Percentiles rank a stretch among this genome's conserved stretches.
Conservation (phyloP, 2,329 filamentous ascomycete genomes). For the Colletotrichum echinochloae region DNA sequence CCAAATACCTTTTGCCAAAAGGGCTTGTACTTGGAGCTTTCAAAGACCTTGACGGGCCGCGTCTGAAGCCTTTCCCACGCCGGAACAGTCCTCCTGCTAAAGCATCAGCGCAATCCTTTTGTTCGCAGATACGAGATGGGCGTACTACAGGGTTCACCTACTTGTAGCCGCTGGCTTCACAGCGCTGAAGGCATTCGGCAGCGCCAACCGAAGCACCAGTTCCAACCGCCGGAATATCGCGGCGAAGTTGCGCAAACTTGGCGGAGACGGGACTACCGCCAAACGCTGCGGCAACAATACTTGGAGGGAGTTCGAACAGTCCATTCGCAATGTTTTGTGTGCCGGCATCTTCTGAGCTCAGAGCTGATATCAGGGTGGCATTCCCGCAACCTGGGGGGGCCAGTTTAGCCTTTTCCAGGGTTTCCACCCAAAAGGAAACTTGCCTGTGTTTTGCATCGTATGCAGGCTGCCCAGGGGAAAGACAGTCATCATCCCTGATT, state of each 20-base stretch:
- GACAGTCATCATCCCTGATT: slow-evolving; percentile 60
- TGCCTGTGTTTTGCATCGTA: slow-evolving; percentile 63
- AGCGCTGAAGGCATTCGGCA: slow-evolving; percentile 37
- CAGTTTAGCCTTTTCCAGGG: not conserved
- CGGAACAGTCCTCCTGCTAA: not conserved
- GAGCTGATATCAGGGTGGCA: slow-evolving; percentile 61
- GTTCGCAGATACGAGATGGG: no score
- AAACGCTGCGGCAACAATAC: slow-evolving; percentile 58
- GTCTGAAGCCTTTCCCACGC: not conserved
- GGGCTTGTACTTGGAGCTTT: not conserved
- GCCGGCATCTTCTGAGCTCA: slow-evolving; percentile 62
- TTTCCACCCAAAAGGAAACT: slow-evolving; percentile 29
- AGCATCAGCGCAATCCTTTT: not conserved
- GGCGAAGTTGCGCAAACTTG: slow-evolving; percentile 43
- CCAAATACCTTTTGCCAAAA: slow-evolving; percentile 1
- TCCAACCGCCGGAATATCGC: slow-evolving; percentile 40
- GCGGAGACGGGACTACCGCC: slow-evolving; percentile 45
- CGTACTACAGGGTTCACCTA: slow-evolving; percentile 14
- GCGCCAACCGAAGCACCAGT: slow-evolving; percentile 41
- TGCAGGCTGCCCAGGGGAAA: slow-evolving; percentile 62
- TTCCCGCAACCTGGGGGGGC: slow-evolving; percentile 57
- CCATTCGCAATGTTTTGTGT: slow-evolving; percentile 60
- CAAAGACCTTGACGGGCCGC: not conserved
- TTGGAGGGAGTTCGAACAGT: slow-evolving; percentile 54
- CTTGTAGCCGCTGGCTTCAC: slow-evolving; percentile 18